Evolutionary conservation across 306 rosid genomes (phyloP), one percentile per base, ranked within the genome.

Genomic region (Fragaria ananassa): DNA sequence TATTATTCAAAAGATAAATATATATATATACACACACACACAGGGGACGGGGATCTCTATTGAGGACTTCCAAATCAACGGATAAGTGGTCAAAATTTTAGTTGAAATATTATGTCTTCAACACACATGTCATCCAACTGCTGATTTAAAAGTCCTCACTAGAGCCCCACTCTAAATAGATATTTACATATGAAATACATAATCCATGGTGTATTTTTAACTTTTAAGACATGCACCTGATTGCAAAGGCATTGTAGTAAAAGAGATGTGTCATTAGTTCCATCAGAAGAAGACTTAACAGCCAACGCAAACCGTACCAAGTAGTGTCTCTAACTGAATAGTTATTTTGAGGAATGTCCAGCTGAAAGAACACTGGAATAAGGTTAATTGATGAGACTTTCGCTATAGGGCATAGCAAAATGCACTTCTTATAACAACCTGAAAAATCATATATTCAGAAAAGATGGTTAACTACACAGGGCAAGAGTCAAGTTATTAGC

Each of bases 231-330:
- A 84, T 79, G 78, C 77, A 92, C 97, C 98, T 95, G 72, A 83
- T 88, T 72, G 97, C 92, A 57, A 95, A 92, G 82, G 98, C 90
- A 85, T 95, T 95, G 82, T 92, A 92, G 82, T 86, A 87, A 83
- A 92, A 85, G 44, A 89, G 77, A 84, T 95, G 96, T 56, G 96
- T 85, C 91, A 92, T 89, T 61, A 95, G 65, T 78, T 95, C 96
- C 90, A 95, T 85, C 60, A 92, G 87, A 69, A 92, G 83, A 83
- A 90, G 84, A 83, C 91, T 82, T 81, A 87, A 88, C 15, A 85
- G 61, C 96, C 98, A 95, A 41, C 91, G 93, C 46, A 81, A 83
- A 82, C 98, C 98, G 73, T 89, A 75, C 83, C 75, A 83, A 58
- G 78, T 80, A 77, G 86, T 82, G 74, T 89, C 85, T 80, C 71